Evolutionary conservation across 2,329 filamentous ascomycete species (phyloP), one percentile per base, ranked within the genome.

Genomic region (Ophiocordyceps polyrhachis-furcata): DNA sequence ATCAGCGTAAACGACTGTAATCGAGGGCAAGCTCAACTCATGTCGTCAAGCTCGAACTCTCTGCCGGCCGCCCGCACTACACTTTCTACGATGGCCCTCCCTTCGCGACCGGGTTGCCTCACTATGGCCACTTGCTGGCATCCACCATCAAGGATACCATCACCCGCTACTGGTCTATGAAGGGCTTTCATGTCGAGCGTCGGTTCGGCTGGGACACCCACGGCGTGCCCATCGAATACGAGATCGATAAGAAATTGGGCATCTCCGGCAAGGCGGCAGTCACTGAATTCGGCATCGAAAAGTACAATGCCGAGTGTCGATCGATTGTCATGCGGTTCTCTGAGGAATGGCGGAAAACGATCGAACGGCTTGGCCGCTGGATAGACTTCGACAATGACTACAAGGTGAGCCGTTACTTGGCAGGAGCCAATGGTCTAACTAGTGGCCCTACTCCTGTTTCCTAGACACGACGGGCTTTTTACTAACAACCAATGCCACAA

Each of bases 321-420:
- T 79, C 85, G 49, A 94, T 95, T 60, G 89, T 95, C 53, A 93
- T 95, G 85, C 76, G 83, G 55, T 95, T 83, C 59, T 78, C 86
- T 12, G 63, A 71, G 15, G 89, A 95, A 61, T 96, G 89, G 89
- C 76, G 86, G 55, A 67, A 78, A 50, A 93, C 86, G 23, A 83
- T 95, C 54, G 86, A 93, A 57, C 73, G 89, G 49, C 66, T 96
- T 38, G 89, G 89, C 46, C 81, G 89, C 47, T 96, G 89, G 89
- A 91, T 95, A 55, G 89, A 95, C 63, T 95, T 96, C 54, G 89
- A 96, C 63, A 91, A 93, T 55, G 86, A 95, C 61, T 95, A 93
- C 70, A 94, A 94, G 76, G 79, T 79, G 56, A 50, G 58, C 4
- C 32, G 25, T 20, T 14, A 4, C 21, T 23, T n/a, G 9, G 11